A percentile compares a stretch with the other conserved stretches of the same genome.
phyloP scores from a whole-genome alignment of 345 rosid genomes.

The Hypericum androsaemum region DNA sequence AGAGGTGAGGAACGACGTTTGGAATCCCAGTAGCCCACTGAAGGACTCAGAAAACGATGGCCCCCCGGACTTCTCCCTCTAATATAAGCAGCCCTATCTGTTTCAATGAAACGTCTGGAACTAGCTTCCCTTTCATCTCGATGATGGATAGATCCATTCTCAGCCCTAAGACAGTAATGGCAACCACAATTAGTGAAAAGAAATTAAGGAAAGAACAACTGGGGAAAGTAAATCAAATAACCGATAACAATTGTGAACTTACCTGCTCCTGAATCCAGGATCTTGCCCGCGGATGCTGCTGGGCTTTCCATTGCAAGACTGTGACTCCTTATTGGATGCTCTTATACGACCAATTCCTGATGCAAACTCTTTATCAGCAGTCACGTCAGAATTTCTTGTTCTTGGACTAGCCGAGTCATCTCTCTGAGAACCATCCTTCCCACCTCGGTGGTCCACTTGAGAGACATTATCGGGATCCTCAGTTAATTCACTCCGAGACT shows the following conservation, averaged over 20 bases:
- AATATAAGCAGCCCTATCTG: slow-evolving; percentile 27
- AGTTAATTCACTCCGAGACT: slow-evolving; percentile 19
- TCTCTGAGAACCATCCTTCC: slow-evolving; percentile 10
- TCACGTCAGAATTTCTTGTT: slow-evolving; percentile 13
- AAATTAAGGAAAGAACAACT: neutral
- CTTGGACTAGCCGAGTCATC: slow-evolving; percentile 15
- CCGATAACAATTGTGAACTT: slow-evolving; percentile 3
- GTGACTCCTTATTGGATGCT: slow-evolving; percentile 18
- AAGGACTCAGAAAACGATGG: slow-evolving; percentile 15
- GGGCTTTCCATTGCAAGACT: slow-evolving; percentile 18
- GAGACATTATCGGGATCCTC: slow-evolving; percentile 10
- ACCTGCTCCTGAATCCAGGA: slow-evolving; percentile 28
- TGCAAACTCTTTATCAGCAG: slow-evolving; percentile 22
- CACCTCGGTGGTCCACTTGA: slow-evolving; percentile 9
- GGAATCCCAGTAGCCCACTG: slow-evolving; percentile 23
- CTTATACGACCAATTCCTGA: slow-evolving; percentile 18
- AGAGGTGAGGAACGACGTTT: slow-evolving; percentile 25
- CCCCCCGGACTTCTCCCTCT: slow-evolving; percentile 30
- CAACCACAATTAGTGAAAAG: neutral
- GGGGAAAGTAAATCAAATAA: neutral
- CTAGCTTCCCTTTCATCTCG: slow-evolving; percentile 21
- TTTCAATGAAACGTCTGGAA: slow-evolving; percentile 21
- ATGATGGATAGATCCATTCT: slow-evolving; percentile 18
- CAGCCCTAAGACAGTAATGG: slow-evolving; percentile 29
- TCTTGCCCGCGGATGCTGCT: slow-evolving; percentile 8